Base-by-base conservation (phyloP, 106 monocot species). In the Acanthochlamys bracteata region DNA sequence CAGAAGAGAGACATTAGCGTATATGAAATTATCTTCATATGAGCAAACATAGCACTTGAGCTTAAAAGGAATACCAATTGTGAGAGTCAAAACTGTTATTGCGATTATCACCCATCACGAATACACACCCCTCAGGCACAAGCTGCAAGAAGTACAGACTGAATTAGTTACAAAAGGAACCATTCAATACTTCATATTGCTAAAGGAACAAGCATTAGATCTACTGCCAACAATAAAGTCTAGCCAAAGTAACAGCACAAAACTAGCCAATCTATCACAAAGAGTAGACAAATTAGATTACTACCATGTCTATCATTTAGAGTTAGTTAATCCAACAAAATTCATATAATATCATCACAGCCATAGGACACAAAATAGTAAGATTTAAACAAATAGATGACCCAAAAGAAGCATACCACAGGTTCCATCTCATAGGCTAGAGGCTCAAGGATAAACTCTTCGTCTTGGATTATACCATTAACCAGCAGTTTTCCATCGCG, bases 51-150 rank as follows among this genome's bases (percentile, higher is more conserved):
- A 45, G 49, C 17, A 17, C 15, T 17, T 49, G 49, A 49, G 17
- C 24, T 42, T 67, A 16, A 23, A 60, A 14, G 63, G 62, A 58
- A 52, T 73, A 98, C 96, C 92, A 99, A 20, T 83, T 76, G 64
- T 99, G 98, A 60, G 98, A 99, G 62, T 99, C 98, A 42, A 77
- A 99, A 65, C 98, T 99, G 71, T 99, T 76, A 47, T 99, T 99
- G 16, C 98, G 65, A 59, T 99, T 92, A 46, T 99, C 98, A 0
- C 98, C 98, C 61, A 99, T 69, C 33, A 99, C 98, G 74, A 92
- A 99, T 13, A 99, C 98, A 64, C 55, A 92, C 4, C 89, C 92
- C 71, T 92, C 66, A 24, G 98, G 92, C 11, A 99, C 88, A 52
- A 83, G 68, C 98, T 99, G 83, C 71, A 79, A 10, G 73, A 70